phyloP scores from a whole-genome alignment of 192 early-diverging fungal species.

The Anaeromyces robustus region DNA sequence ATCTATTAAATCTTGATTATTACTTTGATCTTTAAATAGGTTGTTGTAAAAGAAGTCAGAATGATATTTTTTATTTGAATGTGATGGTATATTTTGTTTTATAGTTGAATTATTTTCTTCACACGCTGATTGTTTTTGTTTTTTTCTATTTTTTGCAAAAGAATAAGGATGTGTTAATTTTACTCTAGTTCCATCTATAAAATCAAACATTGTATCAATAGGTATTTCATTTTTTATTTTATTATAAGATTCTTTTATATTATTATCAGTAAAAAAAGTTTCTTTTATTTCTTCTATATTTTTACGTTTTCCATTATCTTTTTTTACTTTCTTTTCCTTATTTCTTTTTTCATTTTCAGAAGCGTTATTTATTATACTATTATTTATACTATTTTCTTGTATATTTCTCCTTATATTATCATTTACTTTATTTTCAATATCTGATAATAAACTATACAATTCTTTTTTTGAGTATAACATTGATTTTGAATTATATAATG shows the following conservation, averaged over 20 bases:
- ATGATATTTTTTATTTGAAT: background rate
- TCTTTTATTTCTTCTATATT: background rate
- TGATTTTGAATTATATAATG: too few species aligned
- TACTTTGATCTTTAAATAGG: background rate
- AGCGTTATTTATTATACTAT: background rate
- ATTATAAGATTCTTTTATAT: background rate
- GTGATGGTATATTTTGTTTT: background rate
- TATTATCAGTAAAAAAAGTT: background rate
- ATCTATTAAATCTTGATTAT: background rate
- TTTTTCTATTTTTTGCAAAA: background rate
- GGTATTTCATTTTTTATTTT: background rate
- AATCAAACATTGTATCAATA: background rate
- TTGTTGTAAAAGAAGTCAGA: background rate
- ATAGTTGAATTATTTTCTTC: too few species aligned
- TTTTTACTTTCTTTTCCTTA: background rate
- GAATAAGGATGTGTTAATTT: background rate
- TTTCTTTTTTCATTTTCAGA: background rate
- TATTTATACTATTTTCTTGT: background rate
- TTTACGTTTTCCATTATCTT: background rate
- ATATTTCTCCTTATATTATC: background rate
- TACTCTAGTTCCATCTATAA: background rate
- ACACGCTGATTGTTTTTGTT: too few species aligned
- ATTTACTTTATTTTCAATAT: background rate
- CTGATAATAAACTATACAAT: background rate
- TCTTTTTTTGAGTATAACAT: background rate